Evolutionary conservation across 441 rosid species (phyloP), one percentile per base, ranked within the genome.

Genomic region (Cnidoscolus chayamansa): DNA sequence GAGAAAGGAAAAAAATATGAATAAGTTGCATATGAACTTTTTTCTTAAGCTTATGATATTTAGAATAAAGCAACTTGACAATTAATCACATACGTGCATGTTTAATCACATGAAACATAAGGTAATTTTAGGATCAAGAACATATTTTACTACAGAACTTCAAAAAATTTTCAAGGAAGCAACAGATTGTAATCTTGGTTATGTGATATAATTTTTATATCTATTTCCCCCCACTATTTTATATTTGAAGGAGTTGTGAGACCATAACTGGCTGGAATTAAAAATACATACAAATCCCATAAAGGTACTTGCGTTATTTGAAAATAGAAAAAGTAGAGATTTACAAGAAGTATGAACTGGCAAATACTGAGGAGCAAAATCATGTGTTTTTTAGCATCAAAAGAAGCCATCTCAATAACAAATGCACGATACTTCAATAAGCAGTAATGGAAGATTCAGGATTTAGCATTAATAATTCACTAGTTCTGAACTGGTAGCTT

Each of bases 401-500:
- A 35, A 12, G 31, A 17, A 35, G 10, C 13, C 48, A 68, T 54
- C 19, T 55, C 40, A 10, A 68, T 35, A 35, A 35, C 15, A 54
- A 17, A 68, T 55, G 59, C 20, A 50, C 0, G 70, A 60, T 17
- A 17, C 37, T n/a, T 20, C 40, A 35, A 35, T 53, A 7, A 20
- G 20, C 13, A n/a, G 60, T 32, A 53, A 65, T 16, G 32, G 47
- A 54, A 32, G 58, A 53, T 53, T 16, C 9, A 67, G 0, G 17
- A 11, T 30, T 15, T 31, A 20, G 7, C 97, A 97, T 90, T 70
- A 88, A 25, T 25, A 25, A 25, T 25, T 25, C 25, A 25, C 25
- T 25, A 25, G 25, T 25, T 25, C 25, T 25, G 25, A 25, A 25
- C 25, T 25, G 25, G 25, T 25, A 25, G 25, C 25, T 25, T 25